Evolutionary conservation across 1,139 yeast genomes (phyloP).

Genomic region (Suzukiozyma palmioleophila): DNA sequence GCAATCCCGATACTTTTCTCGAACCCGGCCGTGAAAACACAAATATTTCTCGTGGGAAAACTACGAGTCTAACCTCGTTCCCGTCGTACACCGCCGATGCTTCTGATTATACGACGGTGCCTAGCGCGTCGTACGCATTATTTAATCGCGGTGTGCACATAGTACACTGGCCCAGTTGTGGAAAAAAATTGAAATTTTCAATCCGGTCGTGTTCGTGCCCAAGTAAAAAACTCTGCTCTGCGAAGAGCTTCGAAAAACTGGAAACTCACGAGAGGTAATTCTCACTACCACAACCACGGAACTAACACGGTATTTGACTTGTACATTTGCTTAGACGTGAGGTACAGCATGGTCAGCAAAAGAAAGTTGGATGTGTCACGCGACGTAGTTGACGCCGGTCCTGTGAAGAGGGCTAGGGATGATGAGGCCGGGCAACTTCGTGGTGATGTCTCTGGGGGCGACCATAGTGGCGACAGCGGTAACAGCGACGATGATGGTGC

Average conservation of each 20-base stretch:
- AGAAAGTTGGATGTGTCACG: slow-evolving; percentile 20
- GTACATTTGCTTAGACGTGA: not conserved
- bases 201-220: not conserved
- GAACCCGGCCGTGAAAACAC: not conserved
- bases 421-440: slow-evolving; percentile 9
- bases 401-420: slow-evolving; percentile 12
- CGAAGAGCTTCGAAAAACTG: not conserved
- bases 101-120: no score
- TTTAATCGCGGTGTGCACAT: no score
- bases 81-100: no score
- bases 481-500: slow-evolving; percentile 9
- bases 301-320: not conserved
- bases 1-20: not conserved
- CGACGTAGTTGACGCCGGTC: not conserved
- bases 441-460: slow-evolving; percentile 12
- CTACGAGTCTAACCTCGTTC: no score
- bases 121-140: no score
- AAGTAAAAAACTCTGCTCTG: not conserved
- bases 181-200: no score
- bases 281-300: not conserved
- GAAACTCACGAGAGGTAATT: not conserved
- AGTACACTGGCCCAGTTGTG: no score
- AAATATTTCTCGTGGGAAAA: no score
- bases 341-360: slow-evolving; percentile 21
- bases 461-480: slow-evolving; percentile 12